Evolutionary conservation across 1,284 basidiomycete species (phyloP), one percentile per base, ranked within the genome.

Genomic region (Exobasidium cylindrosporum): DNA sequence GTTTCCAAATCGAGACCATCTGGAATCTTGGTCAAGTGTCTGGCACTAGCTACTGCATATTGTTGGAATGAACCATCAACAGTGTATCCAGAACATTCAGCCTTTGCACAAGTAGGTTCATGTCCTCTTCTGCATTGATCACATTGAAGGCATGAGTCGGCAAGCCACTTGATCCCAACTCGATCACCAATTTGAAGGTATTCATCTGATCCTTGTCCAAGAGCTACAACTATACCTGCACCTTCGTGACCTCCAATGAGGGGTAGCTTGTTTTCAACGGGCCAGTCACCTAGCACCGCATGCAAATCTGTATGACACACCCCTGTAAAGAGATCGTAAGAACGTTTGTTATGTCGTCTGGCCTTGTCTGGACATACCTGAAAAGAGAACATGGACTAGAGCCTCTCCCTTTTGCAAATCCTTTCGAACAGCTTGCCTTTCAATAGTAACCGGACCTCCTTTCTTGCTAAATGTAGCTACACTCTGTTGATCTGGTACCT

Each of bases 191-290:
- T 65, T 70, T 83, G 82, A 71, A 83, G 76, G 69, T 87, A 73
- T 52, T 78, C 72, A 1, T 86, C 85, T 0, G 89, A 88, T 74
- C 87, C 83, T 24, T 84, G 83, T 50, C 87, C 90, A 71, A 93
- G 88, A 43, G 89, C 90, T 44, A 93, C 88, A 61, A 93, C 82
- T 57, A 84, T 72, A 53, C 83, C 83, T 4, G 80, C 81, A 53
- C 81, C 90, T 81, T 92, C 90, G 76, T 92, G 91, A 0, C 92
- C 92, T 35, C 91, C 92, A 64, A 93, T 86, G 60, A 92, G 85
- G 1, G 90, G 90, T 10, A 84, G 83, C 70, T 85, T 86, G 54
- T 87, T 83, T 50, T 68, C 61, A 1, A 73, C 54, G 4, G 80
- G 77, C 79, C 79, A 80, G 60, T 80, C 78, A 23, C 77, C 72